A percentile compares a stretch with the other conserved stretches of the same genome.
Evolutionary conservation across 495 filamentous ascomycete genomes (phyloP).

Genomic region (Parathielavia hyrcaniae): DNA sequence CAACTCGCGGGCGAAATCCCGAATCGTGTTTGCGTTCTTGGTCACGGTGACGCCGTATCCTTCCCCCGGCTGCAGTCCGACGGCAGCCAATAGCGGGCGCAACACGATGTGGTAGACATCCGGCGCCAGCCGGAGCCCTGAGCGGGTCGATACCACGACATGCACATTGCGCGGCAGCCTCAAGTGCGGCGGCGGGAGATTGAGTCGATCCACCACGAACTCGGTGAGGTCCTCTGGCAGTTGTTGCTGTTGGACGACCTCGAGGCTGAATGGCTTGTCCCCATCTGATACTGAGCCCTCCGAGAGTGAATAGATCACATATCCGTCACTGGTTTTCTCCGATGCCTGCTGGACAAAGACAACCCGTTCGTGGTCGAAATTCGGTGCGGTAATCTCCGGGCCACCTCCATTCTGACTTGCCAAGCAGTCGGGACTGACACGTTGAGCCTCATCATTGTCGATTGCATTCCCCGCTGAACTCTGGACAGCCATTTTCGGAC

Average conservation of each 20-base stretch:
- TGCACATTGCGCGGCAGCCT: slow-evolving; percentile 40
- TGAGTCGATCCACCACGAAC: slow-evolving; percentile 22
- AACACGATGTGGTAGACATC: slow-evolving; percentile 53
- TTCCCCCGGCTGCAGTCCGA: slow-evolving; percentile 12
- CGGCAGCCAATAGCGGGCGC: slow-evolving; percentile 47
- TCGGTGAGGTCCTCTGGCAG: slow-evolving; percentile 33
- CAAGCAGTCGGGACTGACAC: not conserved
- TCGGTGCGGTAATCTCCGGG: too few relatives aligned
- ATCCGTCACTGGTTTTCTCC: slow-evolving; percentile 9
- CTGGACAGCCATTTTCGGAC: not conserved
- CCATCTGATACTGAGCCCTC: slow-evolving; percentile 20
- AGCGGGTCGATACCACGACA: slow-evolving; percentile 65
- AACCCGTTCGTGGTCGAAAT: slow-evolving; percentile 32
- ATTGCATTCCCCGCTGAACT: not conserved
- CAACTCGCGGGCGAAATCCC: slow-evolving; percentile 49
- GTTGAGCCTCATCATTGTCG: not conserved
- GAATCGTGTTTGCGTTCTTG: slow-evolving; percentile 51
- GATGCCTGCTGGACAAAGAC: slow-evolving; percentile 27
- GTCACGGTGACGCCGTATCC: slow-evolving; percentile 53
- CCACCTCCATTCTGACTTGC: not conserved
- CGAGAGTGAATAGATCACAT: slow-evolving; percentile 34
- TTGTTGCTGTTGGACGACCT: slow-evolving; percentile 8
- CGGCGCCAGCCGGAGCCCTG: slow-evolving; percentile 59
- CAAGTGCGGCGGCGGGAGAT: slow-evolving; percentile 34
- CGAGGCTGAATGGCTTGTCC: slow-evolving; percentile 29